A percentile compares a stretch with the other conserved stretches of the same genome.
phyloP scores from a whole-genome alignment of 2,329 filamentous ascomycete species.

The Trichoderma sp. region DNA sequence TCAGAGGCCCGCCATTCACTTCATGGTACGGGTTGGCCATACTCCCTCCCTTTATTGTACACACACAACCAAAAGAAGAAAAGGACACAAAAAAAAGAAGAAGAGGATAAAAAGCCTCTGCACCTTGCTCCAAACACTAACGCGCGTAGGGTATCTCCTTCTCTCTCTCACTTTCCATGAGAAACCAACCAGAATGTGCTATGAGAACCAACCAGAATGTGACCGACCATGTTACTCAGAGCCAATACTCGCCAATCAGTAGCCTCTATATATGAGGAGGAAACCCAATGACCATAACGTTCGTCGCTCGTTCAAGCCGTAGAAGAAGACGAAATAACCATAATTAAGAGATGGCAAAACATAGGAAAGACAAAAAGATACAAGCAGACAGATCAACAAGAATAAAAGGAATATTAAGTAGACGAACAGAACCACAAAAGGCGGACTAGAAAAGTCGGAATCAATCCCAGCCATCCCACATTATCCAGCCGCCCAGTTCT shows the following conservation, averaged over 20 bases:
- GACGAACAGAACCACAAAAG: not conserved
- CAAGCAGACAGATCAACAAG: not conserved
- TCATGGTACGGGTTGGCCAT: not conserved
- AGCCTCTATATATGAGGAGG: not conserved
- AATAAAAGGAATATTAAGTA: not conserved
- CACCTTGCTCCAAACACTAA: not conserved
- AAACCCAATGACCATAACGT: not conserved
- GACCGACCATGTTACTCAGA: not conserved
- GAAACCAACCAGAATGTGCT: not conserved
- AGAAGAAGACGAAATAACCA: not conserved
- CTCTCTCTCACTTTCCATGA: not conserved
- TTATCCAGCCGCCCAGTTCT: constrained; percentile 39
- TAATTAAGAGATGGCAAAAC: not conserved
- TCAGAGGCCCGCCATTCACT: not conserved
- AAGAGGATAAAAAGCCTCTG: not conserved
- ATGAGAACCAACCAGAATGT: not conserved
- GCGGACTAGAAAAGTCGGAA: not conserved
- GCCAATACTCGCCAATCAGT: not conserved
- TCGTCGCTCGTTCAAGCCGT: not conserved
- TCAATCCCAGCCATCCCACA: constrained; percentile 45
- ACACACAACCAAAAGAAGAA: not conserved
- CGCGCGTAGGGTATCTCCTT: constrained; percentile 8
- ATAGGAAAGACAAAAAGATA: not conserved
- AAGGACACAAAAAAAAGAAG: not conserved
- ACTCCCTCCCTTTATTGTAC: not conserved